These are phyloP conservation scores for Ganoderma boninense DNA, from an alignment of 1,284 basidiomycete genomes.

Conservation along the genomic window DNA sequence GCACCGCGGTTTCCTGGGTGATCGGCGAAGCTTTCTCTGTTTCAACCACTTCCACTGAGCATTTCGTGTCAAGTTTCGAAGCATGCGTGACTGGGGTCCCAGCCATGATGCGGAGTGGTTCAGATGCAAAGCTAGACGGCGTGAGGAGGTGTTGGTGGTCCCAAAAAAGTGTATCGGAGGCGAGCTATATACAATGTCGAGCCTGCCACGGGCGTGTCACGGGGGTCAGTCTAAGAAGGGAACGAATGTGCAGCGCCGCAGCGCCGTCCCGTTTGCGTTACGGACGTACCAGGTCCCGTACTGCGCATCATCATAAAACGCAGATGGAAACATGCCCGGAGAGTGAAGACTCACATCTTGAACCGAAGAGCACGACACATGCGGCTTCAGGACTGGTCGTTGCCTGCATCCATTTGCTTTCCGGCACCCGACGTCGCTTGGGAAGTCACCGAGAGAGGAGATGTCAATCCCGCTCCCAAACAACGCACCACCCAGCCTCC, in stretches of 20 bases:
- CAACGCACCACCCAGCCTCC: not conserved
- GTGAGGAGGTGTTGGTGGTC: not conserved
- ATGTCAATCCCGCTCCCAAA: conserved; percentile 1
- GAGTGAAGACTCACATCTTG: conserved; percentile 2
- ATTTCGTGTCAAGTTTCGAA: not conserved
- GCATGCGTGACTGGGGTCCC: not conserved
- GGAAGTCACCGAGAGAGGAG: conserved; percentile 1
- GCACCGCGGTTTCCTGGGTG: not conserved
- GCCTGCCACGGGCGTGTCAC: not conserved
- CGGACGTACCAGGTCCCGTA: not conserved
- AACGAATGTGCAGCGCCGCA: not conserved
- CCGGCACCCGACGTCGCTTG: not conserved
- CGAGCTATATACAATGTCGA: not conserved
- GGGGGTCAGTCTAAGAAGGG: not conserved
- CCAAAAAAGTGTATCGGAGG: not conserved
- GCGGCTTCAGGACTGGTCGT: not conserved
- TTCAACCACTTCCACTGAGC: not conserved
- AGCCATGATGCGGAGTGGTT: not conserved
- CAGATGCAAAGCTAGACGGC: conserved; percentile 1
- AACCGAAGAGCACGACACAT: not conserved
- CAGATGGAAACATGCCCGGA: not conserved
- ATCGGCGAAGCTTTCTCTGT: not conserved
- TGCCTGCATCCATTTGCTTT: not conserved
- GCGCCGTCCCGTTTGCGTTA: not conserved
- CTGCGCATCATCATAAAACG: not conserved